phyloP scores from a whole-genome alignment of 2,329 filamentous ascomycete species.

The Lecanicillium sp. region DNA sequence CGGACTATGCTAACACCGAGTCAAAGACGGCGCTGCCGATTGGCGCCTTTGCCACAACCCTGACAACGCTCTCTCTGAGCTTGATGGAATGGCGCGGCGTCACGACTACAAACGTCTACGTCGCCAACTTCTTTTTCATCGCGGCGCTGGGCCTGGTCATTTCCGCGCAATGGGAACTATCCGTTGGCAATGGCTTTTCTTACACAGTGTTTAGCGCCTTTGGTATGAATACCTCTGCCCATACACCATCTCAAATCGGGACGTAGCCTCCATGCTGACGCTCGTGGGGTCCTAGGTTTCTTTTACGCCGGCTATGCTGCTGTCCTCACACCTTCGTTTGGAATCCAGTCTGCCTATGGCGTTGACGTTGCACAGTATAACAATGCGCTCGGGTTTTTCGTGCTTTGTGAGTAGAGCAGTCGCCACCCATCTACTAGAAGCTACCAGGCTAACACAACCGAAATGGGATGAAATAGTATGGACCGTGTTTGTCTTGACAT shows the following conservation, averaged over 20 bases:
- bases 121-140: conserved; percentile 46
- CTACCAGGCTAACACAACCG: not conserved
- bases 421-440: too few species aligned
- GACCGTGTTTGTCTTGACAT: conserved; percentile 17
- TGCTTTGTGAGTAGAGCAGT: conserved; percentile 12
- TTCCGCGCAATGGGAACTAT: conserved; percentile 47
- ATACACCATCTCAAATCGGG: not conserved
- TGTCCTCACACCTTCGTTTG: conserved; percentile 17
- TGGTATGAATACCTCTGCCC: conserved; percentile 20
- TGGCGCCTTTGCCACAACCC: conserved; percentile 44
- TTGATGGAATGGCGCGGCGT: conserved; percentile 48
- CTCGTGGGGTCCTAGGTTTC: conserved; percentile 11
- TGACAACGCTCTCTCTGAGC: conserved; percentile 44
- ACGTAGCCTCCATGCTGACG: not conserved
- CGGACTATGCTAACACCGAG: not conserved
- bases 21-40: conserved; percentile 42
- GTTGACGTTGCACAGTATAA: conserved; percentile 15
- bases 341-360: conserved; percentile 16
- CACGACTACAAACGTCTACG: conserved; percentile 39
- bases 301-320: conserved; percentile 19
- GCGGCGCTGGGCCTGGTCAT: conserved; percentile 42
- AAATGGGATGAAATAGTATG: conserved; percentile 12
- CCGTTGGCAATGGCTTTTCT: conserved; percentile 40
- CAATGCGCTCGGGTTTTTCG: conserved; percentile 18
- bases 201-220: conserved; percentile 48